Percentiles rank a stretch among this genome's conserved stretches.
phyloP scores from a whole-genome alignment of 352 stramenopile species.

The Thalassiosira livingstoniorum region DNA sequence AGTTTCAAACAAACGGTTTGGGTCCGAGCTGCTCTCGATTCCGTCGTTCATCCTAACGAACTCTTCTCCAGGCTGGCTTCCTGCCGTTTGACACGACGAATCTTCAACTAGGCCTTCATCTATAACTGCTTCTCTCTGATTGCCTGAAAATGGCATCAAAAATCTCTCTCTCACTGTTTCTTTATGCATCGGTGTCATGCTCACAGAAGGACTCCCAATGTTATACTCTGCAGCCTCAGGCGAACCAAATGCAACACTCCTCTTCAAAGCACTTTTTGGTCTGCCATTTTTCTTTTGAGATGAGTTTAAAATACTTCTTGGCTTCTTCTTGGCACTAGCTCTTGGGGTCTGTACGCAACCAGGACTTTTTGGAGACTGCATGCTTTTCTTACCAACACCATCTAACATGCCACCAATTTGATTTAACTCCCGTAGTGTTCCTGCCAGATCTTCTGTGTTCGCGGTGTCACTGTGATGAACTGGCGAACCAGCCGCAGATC shows the following conservation, averaged over 20 bases:
- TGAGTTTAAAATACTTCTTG: conserved; percentile 68
- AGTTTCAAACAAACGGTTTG: neutral
- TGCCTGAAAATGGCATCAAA: conserved; percentile 8
- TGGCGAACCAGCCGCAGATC: no score
- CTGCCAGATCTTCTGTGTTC: neutral
- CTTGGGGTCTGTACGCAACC: neutral
- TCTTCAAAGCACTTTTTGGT: conserved; percentile 19
- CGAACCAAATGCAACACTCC: conserved; percentile 81
- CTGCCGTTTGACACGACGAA: neutral
- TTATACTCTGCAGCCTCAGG: conserved; percentile 78
- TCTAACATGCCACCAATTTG: no score
- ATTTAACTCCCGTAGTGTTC: no score
- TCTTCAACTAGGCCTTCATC: conserved; percentile 8
- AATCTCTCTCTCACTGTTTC: conserved; percentile 37
- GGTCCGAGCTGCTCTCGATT: neutral
- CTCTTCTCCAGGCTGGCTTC: neutral
- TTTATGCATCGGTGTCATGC: conserved; percentile 77
- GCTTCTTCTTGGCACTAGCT: conserved; percentile 46
- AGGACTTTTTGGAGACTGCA: conserved; percentile 10
- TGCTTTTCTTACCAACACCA: conserved; percentile 31
- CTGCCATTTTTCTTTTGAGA: conserved; percentile 39
- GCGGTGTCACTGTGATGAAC: no score
- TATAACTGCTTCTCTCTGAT: no score
- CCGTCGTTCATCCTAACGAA: neutral
- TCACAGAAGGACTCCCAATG: conserved; percentile 76